These are phyloP conservation scores for Talaromyces liani DNA, from an alignment of 495 filamentous ascomycete species.

Conservation along the genomic window DNA sequence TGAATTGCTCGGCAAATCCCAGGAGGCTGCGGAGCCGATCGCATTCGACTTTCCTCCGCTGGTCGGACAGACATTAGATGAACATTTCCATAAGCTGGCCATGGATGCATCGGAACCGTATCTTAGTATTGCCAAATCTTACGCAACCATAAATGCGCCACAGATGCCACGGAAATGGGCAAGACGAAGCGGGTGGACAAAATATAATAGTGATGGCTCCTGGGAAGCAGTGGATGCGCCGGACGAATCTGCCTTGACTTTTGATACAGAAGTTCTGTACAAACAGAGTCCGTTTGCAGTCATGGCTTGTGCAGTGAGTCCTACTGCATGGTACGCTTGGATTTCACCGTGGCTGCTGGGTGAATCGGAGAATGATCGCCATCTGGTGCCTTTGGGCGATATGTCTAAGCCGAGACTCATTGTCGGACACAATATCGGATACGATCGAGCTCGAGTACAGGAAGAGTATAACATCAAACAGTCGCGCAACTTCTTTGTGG, in stretches of 20 bases:
- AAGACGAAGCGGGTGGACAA: slow-evolving; percentile 85
- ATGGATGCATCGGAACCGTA: slow-evolving; percentile 88
- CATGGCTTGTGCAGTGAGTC: slow-evolving; percentile 89
- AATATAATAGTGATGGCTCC: slow-evolving; percentile 69
- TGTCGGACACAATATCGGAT: slow-evolving; percentile 93
- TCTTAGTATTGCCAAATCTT: slow-evolving; percentile 63
- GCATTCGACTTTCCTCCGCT: slow-evolving; percentile 78
- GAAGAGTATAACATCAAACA: slow-evolving; percentile 87
- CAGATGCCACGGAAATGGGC: slow-evolving; percentile 74
- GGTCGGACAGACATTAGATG: slow-evolving; percentile 76
- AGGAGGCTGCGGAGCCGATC: slow-evolving; percentile 65
- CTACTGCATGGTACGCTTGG: slow-evolving; percentile 94
- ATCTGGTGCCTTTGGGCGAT: slow-evolving; percentile 82
- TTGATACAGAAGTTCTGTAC: slow-evolving; percentile 97
- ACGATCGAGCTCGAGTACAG: slow-evolving; percentile 77
- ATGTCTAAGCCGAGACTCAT: slow-evolving; percentile 62
- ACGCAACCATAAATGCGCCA: slow-evolving; percentile 57
- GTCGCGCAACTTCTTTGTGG: slow-evolving; percentile 78
- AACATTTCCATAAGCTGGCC: slow-evolving; percentile 90
- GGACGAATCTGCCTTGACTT: slow-evolving; percentile 72
- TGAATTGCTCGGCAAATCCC: slow-evolving; percentile 83
- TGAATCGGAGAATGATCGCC: slow-evolving; percentile 65
- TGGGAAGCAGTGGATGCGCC: slow-evolving; percentile 67
- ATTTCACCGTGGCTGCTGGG: slow-evolving; percentile 90
- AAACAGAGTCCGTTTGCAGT: slow-evolving; percentile 85